Evolutionary conservation across 129 eudicot species (phyloP).

Genomic region (Silybum marianum): DNA sequence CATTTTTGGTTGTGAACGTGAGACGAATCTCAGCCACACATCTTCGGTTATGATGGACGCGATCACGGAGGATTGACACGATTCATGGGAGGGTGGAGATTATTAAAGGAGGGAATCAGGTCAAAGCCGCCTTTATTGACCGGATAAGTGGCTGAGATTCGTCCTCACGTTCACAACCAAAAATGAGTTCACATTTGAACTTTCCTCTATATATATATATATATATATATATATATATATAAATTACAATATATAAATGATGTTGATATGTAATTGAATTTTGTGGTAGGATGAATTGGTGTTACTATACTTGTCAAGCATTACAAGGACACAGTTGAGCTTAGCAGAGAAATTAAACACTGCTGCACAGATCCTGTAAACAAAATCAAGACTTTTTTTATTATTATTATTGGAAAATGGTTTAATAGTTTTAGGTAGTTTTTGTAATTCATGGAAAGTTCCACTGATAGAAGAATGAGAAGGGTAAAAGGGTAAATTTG

Average conservation of each 20-base stretch:
- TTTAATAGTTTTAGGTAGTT: background rate
- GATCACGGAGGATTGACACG: too few species aligned
- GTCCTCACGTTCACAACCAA: too few species aligned
- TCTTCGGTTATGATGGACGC: too few species aligned
- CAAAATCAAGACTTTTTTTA: background rate
- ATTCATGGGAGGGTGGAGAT: too few species aligned
- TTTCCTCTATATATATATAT: background rate
- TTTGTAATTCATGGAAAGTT: background rate
- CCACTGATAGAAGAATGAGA: background rate
- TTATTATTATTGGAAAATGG: background rate
- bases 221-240: background rate
- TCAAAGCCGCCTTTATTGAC: too few species aligned
- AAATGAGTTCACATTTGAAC: too few species aligned
- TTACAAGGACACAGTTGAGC: conserved; percentile 92
- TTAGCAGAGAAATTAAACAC: conserved; percentile 56
- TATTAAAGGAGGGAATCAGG: too few species aligned
- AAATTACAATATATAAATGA: background rate
- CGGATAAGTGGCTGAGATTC: too few species aligned
- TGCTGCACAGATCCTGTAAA: conserved; percentile 18
- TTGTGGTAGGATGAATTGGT: conserved; percentile 74
- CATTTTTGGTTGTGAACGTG: too few species aligned
- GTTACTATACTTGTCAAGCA: conserved; percentile 86
- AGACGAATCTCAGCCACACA: too few species aligned
- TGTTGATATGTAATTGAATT: background rate
- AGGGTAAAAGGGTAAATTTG: background rate